Conservation (phyloP, 192 early-diverging fungal genomes). For the Coemansia sp. region DNA sequence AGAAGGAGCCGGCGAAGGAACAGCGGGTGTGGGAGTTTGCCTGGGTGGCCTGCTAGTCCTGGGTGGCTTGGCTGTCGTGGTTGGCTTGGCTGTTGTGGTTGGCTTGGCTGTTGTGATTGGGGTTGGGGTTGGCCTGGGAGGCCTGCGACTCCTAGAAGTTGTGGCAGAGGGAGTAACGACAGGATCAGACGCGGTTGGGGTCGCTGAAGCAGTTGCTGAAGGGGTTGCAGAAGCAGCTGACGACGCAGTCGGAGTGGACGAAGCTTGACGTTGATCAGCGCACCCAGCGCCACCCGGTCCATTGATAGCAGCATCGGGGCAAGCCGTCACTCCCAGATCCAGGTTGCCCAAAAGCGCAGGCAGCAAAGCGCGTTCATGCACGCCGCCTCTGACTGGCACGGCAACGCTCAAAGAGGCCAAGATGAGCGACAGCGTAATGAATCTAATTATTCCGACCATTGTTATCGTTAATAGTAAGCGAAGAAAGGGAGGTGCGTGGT, state of each 20-base stretch:
- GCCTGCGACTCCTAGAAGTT: too few species aligned
- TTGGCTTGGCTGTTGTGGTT: too few species aligned
- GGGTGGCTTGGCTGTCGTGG: too few species aligned
- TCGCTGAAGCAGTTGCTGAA: not conserved
- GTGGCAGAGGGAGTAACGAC: not conserved
- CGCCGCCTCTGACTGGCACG: conserved; percentile 4
- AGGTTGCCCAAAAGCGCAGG: conserved; percentile 49
- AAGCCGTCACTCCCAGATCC: conserved; percentile 32
- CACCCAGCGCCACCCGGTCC: conserved; percentile 28
- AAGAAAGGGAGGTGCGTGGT: not conserved
- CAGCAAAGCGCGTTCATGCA: conserved; percentile 32
- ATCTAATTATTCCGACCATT: conserved; percentile 32
- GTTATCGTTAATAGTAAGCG: not conserved
- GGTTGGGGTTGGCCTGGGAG: too few species aligned
- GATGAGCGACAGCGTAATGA: conserved; percentile 16
- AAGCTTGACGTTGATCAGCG: conserved; percentile 7
- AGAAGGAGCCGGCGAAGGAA: conserved; percentile 1
- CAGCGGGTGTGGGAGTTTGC: conserved; percentile 1
- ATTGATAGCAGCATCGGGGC: conserved; percentile 39
- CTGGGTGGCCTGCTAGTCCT: too few species aligned
- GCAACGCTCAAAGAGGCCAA: conserved; percentile 9
- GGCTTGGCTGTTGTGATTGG: too few species aligned
- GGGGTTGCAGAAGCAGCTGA: not conserved
- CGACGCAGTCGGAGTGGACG: not conserved
- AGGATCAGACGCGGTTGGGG: not conserved